phyloP scores from a whole-genome alignment of 768 basidiomycete species.

The Psilocybe cubensis region DNA sequence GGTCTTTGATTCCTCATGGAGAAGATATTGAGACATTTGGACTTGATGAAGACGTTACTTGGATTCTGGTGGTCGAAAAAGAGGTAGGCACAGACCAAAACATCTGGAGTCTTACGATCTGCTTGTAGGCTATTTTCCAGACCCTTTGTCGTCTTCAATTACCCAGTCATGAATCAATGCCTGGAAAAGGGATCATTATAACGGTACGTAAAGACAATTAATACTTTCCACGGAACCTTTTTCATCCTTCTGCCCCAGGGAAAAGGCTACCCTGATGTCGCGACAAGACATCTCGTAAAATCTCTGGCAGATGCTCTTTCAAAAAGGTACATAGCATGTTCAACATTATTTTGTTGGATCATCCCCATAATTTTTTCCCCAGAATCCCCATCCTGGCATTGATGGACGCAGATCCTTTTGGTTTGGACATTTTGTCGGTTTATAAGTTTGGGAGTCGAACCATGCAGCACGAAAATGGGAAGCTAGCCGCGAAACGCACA shows the following conservation, averaged over 20 bases:
- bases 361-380: neutral
- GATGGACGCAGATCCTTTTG: constrained; percentile 92
- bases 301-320: constrained; percentile 72
- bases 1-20: constrained; percentile 73
- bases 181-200: constrained; percentile 73
- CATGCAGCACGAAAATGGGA: constrained; percentile 72
- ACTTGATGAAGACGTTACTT: constrained; percentile 57
- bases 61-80: constrained; percentile 93
- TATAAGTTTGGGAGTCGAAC: constrained; percentile 80
- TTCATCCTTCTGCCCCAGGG: constrained; percentile 60
- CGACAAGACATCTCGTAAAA: constrained; percentile 84
- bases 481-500: constrained; percentile 68
- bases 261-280: constrained; percentile 95
- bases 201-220: constrained; percentile 52
- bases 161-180: constrained; percentile 47
- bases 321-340: constrained; percentile 42
- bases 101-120: too few relatives aligned
- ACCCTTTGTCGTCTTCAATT: constrained; percentile 69
- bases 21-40: constrained; percentile 72
- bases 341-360: neutral
- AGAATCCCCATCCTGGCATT: constrained; percentile 81
- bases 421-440: constrained; percentile 88
- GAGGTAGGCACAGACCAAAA: constrained; percentile 60
- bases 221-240: neutral
- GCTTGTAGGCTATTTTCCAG: constrained; percentile 89